Percentiles rank a stretch among this genome's conserved stretches.
phyloP scores from a whole-genome alignment of 2,329 filamentous ascomycete genomes.

The Pezicula neosporulosa region DNA sequence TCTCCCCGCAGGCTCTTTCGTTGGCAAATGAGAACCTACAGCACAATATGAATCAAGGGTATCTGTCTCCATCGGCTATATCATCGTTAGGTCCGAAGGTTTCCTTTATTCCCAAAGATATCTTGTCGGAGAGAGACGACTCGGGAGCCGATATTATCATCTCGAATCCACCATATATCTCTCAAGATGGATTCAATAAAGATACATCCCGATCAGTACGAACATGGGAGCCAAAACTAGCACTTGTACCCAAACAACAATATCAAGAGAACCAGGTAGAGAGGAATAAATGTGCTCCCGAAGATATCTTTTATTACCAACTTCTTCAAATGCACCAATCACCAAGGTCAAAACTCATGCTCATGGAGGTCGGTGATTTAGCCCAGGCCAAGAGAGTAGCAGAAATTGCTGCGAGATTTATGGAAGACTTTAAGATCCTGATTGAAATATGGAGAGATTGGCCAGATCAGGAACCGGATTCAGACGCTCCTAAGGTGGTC shows the following conservation, averaged over 20 bases:
- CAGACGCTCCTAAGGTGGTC: conserved; percentile 10
- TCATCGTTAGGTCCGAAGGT: conserved; percentile 21
- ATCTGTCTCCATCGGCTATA: conserved; percentile 22
- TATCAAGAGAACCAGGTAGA: conserved; percentile 26
- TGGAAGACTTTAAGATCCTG: conserved; percentile 16
- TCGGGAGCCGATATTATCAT: conserved; percentile 53
- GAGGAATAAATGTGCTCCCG: conserved; percentile 19
- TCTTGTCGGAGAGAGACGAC: conserved; percentile 40
- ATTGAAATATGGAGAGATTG: conserved; percentile 73
- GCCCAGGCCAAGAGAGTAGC: conserved; percentile 65
- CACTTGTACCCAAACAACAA: conserved; percentile 57
- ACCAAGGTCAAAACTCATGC: conserved; percentile 49
- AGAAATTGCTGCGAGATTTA: conserved; percentile 33
- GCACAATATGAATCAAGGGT: conserved; percentile 39
- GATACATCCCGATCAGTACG: conserved; percentile 73
- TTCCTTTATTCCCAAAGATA: conserved; percentile 43
- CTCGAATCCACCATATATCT: conserved; percentile 92
- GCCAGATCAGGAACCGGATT: conserved; percentile 40
- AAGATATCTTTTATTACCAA: conserved; percentile 64
- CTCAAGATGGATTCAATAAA: conserved; percentile 52
- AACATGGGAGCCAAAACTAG: conserved; percentile 74
- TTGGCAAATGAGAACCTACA: conserved; percentile 64
- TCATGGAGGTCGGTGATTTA: conserved; percentile 71
- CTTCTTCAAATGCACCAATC: conserved; percentile 52
- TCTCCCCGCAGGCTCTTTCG: conserved; percentile 60